phyloP scores from a whole-genome alignment of 371 early-diverging fungal species.

The Chytridium lagenaria region DNA sequence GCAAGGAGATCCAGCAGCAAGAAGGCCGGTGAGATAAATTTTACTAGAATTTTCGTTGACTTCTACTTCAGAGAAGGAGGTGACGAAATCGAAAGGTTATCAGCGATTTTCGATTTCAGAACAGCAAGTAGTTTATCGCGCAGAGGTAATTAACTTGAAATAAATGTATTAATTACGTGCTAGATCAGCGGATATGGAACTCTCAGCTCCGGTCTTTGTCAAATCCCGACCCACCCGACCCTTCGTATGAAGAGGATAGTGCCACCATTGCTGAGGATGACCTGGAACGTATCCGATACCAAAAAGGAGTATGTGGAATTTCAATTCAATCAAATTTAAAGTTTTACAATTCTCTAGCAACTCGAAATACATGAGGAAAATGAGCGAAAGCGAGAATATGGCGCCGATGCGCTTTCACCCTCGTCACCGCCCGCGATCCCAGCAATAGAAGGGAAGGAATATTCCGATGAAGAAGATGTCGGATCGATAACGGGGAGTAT shows the following conservation, averaged over 20 bases:
- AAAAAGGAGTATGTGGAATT: conserved; percentile 21
- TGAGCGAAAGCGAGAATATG: conserved; percentile 24
- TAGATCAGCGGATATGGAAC: conserved; percentile 92
- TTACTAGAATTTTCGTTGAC: not conserved
- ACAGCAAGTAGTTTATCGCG: conserved; percentile 92
- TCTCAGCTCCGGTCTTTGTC: conserved; percentile 80
- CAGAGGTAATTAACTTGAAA: conserved; percentile 67
- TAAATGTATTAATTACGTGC: not conserved
- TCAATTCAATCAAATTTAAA: not conserved
- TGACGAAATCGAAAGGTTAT: conserved; percentile 75
- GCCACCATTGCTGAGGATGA: conserved; percentile 23
- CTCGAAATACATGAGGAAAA: conserved; percentile 42
- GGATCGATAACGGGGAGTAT: conserved; percentile 46
- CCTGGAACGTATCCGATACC: conserved; percentile 22
- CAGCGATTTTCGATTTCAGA: conserved; percentile 94
- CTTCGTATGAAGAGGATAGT: conserved; percentile 37
- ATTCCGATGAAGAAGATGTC: conserved; percentile 33
- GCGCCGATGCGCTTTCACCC: conserved; percentile 22
- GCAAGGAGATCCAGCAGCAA: conserved; percentile 85
- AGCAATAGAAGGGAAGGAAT: not conserved
- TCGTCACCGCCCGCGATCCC: conserved; percentile 37
- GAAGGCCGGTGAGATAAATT: conserved; percentile 37
- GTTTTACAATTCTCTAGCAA: conserved; percentile 18
- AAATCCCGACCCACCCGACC: conserved; percentile 34
- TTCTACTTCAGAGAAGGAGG: not conserved